phyloP scores from a whole-genome alignment of 805 yeast species.

The Suhomyces sp. region DNA sequence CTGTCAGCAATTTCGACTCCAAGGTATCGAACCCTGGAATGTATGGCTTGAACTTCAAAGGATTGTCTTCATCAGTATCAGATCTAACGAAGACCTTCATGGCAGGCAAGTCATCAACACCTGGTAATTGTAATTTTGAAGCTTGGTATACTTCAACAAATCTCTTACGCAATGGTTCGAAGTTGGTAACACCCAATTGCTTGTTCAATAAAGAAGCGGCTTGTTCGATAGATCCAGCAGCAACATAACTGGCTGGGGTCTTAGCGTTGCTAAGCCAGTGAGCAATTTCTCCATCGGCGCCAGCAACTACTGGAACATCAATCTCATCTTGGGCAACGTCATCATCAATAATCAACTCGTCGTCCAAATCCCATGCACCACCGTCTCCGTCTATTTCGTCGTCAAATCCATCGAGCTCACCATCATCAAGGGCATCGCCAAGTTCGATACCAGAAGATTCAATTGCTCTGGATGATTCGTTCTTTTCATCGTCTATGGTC shows the following conservation, averaged over 20 bases:
- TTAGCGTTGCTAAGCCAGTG: slow-evolving; percentile 87
- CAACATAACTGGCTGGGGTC: slow-evolving; percentile 88
- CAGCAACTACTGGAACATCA: slow-evolving; percentile 18
- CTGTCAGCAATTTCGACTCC: slow-evolving; percentile 61
- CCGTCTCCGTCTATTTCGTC: slow-evolving; percentile 57
- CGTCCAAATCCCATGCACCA: slow-evolving; percentile 81
- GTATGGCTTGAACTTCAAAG: slow-evolving; percentile 51
- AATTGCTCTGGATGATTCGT: slow-evolving; percentile 8
- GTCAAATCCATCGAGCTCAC: slow-evolving; percentile 40
- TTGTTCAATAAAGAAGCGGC: slow-evolving; percentile 91
- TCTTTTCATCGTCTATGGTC: slow-evolving; percentile 43
- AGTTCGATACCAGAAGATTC: slow-evolving; percentile 13
- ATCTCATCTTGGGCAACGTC: slow-evolving; percentile 25
- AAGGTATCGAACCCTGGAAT: slow-evolving; percentile 73
- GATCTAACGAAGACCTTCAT: slow-evolving; percentile 67
- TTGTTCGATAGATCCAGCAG: slow-evolving; percentile 94
- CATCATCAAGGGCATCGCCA: slow-evolving; percentile 17
- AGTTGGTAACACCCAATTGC: slow-evolving; percentile 82
- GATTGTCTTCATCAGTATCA: slow-evolving; percentile 57
- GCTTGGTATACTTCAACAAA: slow-evolving; percentile 84
- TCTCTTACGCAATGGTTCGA: slow-evolving; percentile 82
- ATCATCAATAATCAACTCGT: slow-evolving; percentile 66
- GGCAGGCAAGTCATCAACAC: slow-evolving; percentile 72
- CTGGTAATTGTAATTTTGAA: slow-evolving; percentile 71
- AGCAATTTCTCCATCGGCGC: slow-evolving; percentile 60